A percentile compares a stretch with the other conserved stretches of the same genome.
These are phyloP conservation scores for Suillus fuscotomentosus DNA, from an alignment of 768 basidiomycete genomes.

Conservation along the genomic window DNA sequence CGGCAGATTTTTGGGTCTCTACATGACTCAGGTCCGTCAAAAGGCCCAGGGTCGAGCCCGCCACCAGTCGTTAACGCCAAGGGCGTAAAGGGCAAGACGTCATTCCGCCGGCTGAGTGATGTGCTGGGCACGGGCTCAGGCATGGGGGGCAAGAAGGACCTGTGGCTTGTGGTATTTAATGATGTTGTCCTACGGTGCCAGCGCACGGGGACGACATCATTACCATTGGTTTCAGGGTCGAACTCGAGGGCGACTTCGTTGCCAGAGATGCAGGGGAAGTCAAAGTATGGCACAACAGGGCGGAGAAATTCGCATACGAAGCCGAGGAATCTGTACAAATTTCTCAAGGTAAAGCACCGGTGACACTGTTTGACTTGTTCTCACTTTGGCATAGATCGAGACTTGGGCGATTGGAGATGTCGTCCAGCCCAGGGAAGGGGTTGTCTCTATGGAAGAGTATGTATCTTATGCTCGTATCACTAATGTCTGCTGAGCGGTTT, in stretches of 20 bases:
- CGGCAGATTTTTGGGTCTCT: slow-evolving; percentile 40
- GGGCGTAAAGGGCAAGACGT: slow-evolving; percentile 77
- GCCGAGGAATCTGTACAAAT: slow-evolving; percentile 91
- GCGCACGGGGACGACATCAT: slow-evolving; percentile 82
- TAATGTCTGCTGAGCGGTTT: slow-evolving; percentile 8
- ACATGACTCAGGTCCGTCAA: slow-evolving; percentile 18
- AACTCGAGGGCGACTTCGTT: slow-evolving; percentile 72
- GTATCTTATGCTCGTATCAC: slow-evolving; percentile 28
- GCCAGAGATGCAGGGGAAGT: slow-evolving; percentile 81
- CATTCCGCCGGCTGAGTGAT: slow-evolving; percentile 87
- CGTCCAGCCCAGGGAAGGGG: slow-evolving; percentile 72
- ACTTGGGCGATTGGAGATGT: slow-evolving; percentile 84
- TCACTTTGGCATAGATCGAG: slow-evolving; percentile 57
- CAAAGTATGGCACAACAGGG: slow-evolving; percentile 82
- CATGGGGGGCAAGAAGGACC: slow-evolving; percentile 73
- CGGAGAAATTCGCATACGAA: slow-evolving; percentile 73
- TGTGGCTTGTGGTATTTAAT: slow-evolving; percentile 95
- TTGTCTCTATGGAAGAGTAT: slow-evolving; percentile 90
- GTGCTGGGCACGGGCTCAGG: slow-evolving; percentile 63
- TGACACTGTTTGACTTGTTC: not conserved
- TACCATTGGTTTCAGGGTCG: slow-evolving; percentile 69
- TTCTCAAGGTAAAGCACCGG: slow-evolving; percentile 62
- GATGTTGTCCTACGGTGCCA: slow-evolving; percentile 94
- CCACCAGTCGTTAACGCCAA: slow-evolving; percentile 40
- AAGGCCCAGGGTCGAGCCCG: slow-evolving; percentile 34